These are phyloP conservation scores for Pugionium dolabratum DNA, from an alignment of 345 rosid genomes.

Conservation along the genomic window DNA sequence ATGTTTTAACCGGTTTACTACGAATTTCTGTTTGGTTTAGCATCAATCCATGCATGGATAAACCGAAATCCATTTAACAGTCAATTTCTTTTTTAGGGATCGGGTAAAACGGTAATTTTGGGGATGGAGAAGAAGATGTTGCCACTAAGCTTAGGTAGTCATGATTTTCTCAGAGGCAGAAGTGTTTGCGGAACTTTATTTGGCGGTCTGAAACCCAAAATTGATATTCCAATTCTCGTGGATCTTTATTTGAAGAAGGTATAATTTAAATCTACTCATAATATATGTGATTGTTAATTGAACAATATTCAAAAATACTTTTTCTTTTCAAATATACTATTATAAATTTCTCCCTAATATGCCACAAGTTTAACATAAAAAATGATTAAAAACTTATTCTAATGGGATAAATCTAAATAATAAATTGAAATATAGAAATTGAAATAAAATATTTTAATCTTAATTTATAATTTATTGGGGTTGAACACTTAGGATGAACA, in stretches of 20 bases:
- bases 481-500: too few species aligned
- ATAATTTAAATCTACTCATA: slow-evolving; percentile 4
- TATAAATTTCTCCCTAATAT: too few species aligned
- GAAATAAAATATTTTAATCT: too few species aligned
- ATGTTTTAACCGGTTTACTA: neutral
- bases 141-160: slow-evolving; percentile 40
- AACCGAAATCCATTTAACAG: neutral
- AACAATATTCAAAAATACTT: too few species aligned
- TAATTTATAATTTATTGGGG: too few species aligned
- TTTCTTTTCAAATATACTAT: too few species aligned
- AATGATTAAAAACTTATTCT: too few species aligned
- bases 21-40: neutral
- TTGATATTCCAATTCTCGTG: slow-evolving; percentile 52
- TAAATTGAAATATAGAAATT: too few species aligned
- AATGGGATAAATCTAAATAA: too few species aligned
- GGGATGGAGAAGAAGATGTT: slow-evolving; percentile 48
- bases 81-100: slow-evolving; percentile 42
- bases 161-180: slow-evolving; percentile 50
- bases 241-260: slow-evolving; percentile 46
- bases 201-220: slow-evolving; percentile 65
- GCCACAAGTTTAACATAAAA: too few species aligned
- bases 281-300: too few species aligned
- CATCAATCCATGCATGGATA: neutral
- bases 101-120: slow-evolving; percentile 65
- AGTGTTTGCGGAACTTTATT: slow-evolving; percentile 49